Conservation (phyloP, 495 filamentous ascomycete species). For the Xylaria intraflava region DNA sequence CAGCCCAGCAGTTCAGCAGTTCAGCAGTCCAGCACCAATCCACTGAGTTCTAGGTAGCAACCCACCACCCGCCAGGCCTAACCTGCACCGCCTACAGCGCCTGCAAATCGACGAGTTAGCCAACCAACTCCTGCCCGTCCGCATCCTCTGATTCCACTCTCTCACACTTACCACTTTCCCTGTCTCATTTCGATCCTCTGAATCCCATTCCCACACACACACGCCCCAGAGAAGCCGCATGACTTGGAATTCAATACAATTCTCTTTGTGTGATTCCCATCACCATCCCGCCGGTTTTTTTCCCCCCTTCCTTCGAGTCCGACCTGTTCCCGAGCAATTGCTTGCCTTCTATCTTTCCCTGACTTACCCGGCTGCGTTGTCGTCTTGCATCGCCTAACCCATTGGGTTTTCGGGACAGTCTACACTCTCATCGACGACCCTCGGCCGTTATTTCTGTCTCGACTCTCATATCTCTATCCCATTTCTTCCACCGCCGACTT, state of each 20-base stretch:
- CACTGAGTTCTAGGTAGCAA: not conserved
- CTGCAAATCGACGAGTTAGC: not conserved
- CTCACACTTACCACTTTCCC: not conserved
- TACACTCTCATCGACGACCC: not conserved
- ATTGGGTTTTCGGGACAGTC: constrained; percentile 4
- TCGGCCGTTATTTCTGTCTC: constrained; percentile 3
- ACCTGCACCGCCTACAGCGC: not conserved
- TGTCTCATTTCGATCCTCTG: constrained; percentile 13
- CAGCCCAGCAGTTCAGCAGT: too few species aligned
- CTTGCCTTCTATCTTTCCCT: constrained; percentile 10
- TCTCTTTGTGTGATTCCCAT: constrained; percentile 3
- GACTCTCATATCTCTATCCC: not conserved
- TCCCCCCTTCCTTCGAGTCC: constrained; percentile 2
- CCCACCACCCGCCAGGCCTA: not conserved
- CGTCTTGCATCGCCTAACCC: not conserved
- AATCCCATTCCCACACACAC: constrained; percentile 5
- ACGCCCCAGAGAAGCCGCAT: constrained; percentile 7
- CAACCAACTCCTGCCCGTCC: constrained; percentile 1
- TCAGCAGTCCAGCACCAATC: too few species aligned
- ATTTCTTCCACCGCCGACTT: not conserved
- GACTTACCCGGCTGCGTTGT: not conserved
- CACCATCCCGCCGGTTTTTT: constrained; percentile 1
- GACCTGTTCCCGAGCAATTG: constrained; percentile 3
- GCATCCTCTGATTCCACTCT: not conserved
- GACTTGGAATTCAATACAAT: constrained; percentile 8